phyloP scores from a whole-genome alignment of 306 rosid species.

The Benincasa hispida region DNA sequence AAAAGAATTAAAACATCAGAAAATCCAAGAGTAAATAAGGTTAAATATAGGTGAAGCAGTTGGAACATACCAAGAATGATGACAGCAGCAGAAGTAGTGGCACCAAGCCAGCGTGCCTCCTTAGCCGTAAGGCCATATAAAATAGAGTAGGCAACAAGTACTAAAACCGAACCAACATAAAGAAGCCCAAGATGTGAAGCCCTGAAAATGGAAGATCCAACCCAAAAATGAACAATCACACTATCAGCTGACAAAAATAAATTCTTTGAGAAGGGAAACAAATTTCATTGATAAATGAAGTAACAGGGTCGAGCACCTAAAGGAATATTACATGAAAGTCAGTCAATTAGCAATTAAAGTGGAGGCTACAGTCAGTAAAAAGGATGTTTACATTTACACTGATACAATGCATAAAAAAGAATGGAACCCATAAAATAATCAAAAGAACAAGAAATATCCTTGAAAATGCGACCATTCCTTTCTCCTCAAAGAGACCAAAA shows the following conservation, averaged over 20 bases:
- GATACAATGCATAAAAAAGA: too few relatives aligned
- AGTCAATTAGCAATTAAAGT: too few relatives aligned
- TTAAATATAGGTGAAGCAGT: constrained; percentile 8
- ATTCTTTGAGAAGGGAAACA: too few relatives aligned
- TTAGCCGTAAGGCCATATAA: constrained; percentile 73
- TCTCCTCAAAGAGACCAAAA: too few relatives aligned
- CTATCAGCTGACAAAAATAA: background rate
- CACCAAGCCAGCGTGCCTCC: constrained; percentile 93
- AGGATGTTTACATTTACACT: too few relatives aligned
- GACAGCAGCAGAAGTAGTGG: constrained; percentile 88
- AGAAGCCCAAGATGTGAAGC: constrained; percentile 94
- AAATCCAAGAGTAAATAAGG: background rate
- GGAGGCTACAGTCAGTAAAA: too few relatives aligned
- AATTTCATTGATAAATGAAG: too few relatives aligned
- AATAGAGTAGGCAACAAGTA: constrained; percentile 82
- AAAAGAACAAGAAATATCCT: too few relatives aligned
- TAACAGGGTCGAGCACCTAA: too few relatives aligned
- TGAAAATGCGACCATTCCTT: too few relatives aligned
- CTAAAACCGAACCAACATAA: constrained; percentile 80
- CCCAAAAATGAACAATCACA: background rate
- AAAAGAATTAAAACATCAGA: background rate
- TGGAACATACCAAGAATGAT: constrained; percentile 69
- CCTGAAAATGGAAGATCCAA: constrained; percentile 33
- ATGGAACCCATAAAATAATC: too few relatives aligned
- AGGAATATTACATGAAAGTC: too few relatives aligned